Evolutionary conservation across 345 rosid genomes (phyloP).

Genomic region (Arabidopsis arenosa): DNA sequence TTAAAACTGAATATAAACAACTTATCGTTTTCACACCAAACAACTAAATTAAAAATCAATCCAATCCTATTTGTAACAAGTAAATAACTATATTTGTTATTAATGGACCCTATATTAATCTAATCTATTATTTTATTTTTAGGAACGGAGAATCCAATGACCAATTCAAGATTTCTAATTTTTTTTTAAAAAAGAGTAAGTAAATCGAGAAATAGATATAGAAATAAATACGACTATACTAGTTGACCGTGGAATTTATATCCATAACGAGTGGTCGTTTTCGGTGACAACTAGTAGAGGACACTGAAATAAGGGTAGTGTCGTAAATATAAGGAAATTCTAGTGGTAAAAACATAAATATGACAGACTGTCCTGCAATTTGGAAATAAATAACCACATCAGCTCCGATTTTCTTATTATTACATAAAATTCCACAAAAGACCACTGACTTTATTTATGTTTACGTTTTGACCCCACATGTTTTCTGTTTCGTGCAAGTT

Average conservation of each 20-base stretch:
- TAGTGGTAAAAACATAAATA: constrained; percentile 19
- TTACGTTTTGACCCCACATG: constrained; percentile 37
- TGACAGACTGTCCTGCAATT: constrained; percentile 42
- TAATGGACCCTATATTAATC: background rate
- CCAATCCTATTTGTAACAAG: background rate
- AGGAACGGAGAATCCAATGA: constrained; percentile 13
- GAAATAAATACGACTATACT: constrained; percentile 8
- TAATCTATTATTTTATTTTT: background rate
- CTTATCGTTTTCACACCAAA: background rate
- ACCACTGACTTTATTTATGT: constrained; percentile 22
- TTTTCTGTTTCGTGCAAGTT: constrained; percentile 8
- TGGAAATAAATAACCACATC: background rate
- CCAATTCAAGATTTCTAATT: background rate
- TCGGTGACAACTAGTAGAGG: constrained; percentile 18
- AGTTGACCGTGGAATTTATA: constrained; percentile 30
- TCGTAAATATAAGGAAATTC: background rate
- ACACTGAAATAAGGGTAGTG: background rate
- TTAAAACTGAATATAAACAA: background rate
- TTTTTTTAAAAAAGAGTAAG: background rate
- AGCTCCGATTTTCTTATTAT: too few relatives aligned
- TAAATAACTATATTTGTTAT: background rate
- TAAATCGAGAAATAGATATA: background rate
- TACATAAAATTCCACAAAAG: constrained; percentile 14
- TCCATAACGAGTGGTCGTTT: constrained; percentile 18
- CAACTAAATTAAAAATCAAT: background rate